Evolutionary conservation across 257 asterid species (phyloP).

Genomic region (Jaltomata sinuosa): DNA sequence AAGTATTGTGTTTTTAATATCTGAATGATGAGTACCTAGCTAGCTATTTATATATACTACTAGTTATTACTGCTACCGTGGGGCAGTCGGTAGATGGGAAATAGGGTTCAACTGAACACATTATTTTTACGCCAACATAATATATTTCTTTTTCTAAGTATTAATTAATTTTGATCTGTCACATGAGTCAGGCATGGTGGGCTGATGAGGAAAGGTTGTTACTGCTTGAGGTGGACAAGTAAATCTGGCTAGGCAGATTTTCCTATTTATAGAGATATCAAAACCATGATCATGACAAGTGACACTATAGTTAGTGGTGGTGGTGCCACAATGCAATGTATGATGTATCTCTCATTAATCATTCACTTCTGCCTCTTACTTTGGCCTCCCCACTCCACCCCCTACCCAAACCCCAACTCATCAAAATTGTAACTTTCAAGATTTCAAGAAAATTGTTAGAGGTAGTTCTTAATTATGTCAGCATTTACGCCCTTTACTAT

Average conservation of each 20-base stretch:
- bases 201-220: background rate
- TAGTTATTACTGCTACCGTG: background rate
- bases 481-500: background rate
- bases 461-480: background rate
- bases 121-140: background rate
- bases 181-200: background rate
- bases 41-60: background rate
- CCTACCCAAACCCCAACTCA: background rate
- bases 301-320: background rate
- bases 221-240: background rate
- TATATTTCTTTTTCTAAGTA: no score
- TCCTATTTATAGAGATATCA: background rate
- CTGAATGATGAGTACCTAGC: background rate
- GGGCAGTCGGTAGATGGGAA: background rate
- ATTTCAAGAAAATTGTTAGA: background rate
- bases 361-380: background rate
- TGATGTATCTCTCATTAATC: background rate
- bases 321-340: background rate
- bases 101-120: background rate
- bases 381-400: background rate
- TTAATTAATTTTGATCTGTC: background rate
- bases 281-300: background rate
- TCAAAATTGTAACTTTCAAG: background rate
- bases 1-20: background rate
- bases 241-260: background rate